Evolutionary conservation across 1,284 basidiomycete species (phyloP), one percentile per base, ranked within the genome.

Genomic region (Stygiomarasmius scandens): DNA sequence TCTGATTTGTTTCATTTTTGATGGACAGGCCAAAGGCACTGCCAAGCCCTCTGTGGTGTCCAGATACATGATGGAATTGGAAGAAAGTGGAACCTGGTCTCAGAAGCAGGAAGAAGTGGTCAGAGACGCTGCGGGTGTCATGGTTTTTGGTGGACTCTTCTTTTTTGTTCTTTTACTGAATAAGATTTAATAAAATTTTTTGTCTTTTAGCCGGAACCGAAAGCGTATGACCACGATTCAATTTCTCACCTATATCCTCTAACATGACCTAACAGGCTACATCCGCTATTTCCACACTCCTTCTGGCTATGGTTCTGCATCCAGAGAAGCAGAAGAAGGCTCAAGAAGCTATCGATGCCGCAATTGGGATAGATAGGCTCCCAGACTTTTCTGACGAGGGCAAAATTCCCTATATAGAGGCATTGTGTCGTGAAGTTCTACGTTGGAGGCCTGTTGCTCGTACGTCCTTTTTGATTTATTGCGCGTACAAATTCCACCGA

Each of bases 41-140:
- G 55, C 50, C 22, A 56, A 53, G 38, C 49, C 51, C 3, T 60
- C 51, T 20, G 43, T 60, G 20, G 59, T 51, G 4, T 54, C 59
- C 3, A 47, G 59, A 51, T 14, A 34, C 9, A 29, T 60, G 19
- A 27, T 53, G 24, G 32, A 44, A 22, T 54, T 60, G 50, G 45
- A 60, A 16, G 55, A 60, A 9, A 44, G 56, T 16, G 58, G 58
- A n/a, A 54, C 32, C 19, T 54, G 47, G 51, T 36, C 55, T n/a
- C 22, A 41, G 44, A 14, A 56, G 24, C 43, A 34, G 32, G 57
- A 59, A 38, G 29, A 57, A 10, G 32, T 14, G 32, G 32, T 34
- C 32, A 34, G 32, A 34, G 32, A 34, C 32, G 32, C 32, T 14
- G 14, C 8, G 8, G 32, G 32, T 34, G 32, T 34, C 14, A 34